phyloP scores from a whole-genome alignment of 305 asterid genomes.

The Rubia balearica region DNA sequence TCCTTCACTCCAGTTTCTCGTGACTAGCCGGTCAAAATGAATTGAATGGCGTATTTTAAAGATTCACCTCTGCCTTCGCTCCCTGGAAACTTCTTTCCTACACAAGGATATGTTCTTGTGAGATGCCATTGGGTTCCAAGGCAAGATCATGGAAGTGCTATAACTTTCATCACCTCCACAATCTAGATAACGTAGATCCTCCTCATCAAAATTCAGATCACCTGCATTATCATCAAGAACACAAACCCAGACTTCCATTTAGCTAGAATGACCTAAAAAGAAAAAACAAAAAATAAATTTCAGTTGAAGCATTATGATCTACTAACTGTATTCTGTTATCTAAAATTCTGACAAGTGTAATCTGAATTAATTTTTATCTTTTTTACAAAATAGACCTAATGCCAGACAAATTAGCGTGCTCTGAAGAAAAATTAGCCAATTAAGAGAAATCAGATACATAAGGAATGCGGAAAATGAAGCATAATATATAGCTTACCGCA shows the following conservation, averaged over 20 bases:
- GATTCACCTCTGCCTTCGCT: slow-evolving; percentile 52
- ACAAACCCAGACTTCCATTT: not conserved
- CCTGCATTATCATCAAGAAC: slow-evolving; percentile 32
- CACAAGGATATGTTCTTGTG: slow-evolving; percentile 26
- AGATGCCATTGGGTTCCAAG: slow-evolving; percentile 35
- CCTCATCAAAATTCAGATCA: slow-evolving; percentile 41
- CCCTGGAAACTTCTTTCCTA: slow-evolving; percentile 50
- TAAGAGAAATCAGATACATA: not conserved
- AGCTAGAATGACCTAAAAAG: not conserved
- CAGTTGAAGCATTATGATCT: not conserved
- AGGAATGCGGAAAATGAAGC: not conserved
- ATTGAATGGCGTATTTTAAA: slow-evolving; percentile 24
- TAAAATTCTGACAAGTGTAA: no score
- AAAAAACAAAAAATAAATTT: not conserved
- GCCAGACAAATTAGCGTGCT: not conserved
- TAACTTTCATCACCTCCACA: slow-evolving; percentile 3
- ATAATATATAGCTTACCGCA: slow-evolving; percentile 20
- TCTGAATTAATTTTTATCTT: no score
- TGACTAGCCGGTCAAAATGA: slow-evolving; percentile 36
- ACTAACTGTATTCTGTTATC: not conserved
- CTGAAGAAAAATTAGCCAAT: not conserved
- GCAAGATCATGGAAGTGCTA: slow-evolving; percentile 24
- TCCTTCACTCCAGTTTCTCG: slow-evolving; percentile 54
- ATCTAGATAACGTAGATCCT: slow-evolving; percentile 13
- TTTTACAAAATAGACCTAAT: not conserved